phyloP scores from a whole-genome alignment of 257 asterid species.

The Asclepias syriaca region DNA sequence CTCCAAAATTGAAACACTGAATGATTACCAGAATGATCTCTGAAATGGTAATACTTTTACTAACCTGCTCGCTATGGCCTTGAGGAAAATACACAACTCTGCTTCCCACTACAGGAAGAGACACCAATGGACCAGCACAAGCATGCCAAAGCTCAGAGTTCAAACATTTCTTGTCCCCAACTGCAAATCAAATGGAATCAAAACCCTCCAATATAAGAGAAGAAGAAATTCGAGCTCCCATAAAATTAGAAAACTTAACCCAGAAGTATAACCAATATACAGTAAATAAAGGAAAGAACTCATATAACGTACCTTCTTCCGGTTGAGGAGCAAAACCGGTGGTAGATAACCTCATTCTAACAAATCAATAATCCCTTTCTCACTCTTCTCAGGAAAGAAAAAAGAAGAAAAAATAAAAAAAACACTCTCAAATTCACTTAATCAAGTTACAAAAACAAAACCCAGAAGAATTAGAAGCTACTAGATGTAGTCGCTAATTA shows the following conservation, averaged over 20 bases:
- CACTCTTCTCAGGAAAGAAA: neutral
- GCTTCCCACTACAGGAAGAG: slow-evolving; percentile 84
- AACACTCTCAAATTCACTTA: slow-evolving; percentile 5
- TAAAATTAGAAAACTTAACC: slow-evolving; percentile 5
- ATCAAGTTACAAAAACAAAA: slow-evolving; percentile 23
- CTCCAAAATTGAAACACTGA: neutral
- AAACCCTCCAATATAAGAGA: slow-evolving; percentile 15
- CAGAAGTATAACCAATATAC: slow-evolving; percentile 1
- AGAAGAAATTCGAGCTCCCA: neutral
- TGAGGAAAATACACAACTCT: slow-evolving; percentile 88
- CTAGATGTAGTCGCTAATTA: neutral
- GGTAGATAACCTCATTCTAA: slow-evolving; percentile 69
- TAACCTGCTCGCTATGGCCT: slow-evolving; percentile 94
- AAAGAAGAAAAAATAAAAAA: neutral
- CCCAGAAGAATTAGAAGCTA: slow-evolving; percentile 16
- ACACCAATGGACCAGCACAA: slow-evolving; percentile 91
- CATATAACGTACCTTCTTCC: slow-evolving; percentile 54
- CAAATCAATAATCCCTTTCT: slow-evolving; percentile 17
- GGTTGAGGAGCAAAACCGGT: slow-evolving; percentile 58
- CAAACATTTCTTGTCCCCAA: slow-evolving; percentile 88
- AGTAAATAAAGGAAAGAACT: neutral
- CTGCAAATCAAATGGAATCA: slow-evolving; percentile 2
- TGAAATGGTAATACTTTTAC: slow-evolving; percentile 1
- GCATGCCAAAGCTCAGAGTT: slow-evolving; percentile 98
- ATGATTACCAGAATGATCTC: neutral